Evolutionary conservation across 495 filamentous ascomycete species (phyloP), one percentile per base, ranked within the genome.

Genomic region (Penicillium manginii): DNA sequence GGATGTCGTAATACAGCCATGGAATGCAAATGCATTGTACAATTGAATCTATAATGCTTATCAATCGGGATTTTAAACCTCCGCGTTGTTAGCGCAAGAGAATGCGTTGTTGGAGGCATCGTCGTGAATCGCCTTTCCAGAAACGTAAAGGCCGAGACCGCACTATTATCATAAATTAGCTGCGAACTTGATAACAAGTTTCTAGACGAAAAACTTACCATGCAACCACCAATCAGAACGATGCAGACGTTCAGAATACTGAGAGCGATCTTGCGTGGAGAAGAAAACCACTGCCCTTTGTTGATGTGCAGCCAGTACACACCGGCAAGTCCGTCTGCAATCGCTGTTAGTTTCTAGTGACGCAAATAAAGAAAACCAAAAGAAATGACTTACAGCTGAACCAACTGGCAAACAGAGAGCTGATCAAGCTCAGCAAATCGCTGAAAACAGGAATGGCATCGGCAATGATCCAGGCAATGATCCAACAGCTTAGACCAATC

Each of bases 401-500:
- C 74, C 70, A 74, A 52, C 55, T 66, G 15, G 69, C 71, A 35
- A 74, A 74, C 1, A 74, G 55, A 1, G 68, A 68, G 56, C 69
- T 63, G 21, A 82, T 76, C 55, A 84, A 54, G 50, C 76, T 76
- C 31, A 91, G 70, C 48, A 92, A 65, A 40, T 86, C 79, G 59
- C 80, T 84, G 74, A 91, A 92, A 58, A 88, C 84, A 0, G 89
- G 90, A 37, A 92, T 88, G 14, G 86, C 83, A 59, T 87, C 83
- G 26, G 88, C 88, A 63, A 92, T 87, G 33, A 91, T 68, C 84
- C 86, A 91, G 7, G 87, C 85, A 21, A 89, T 62, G 18, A 87
- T 51, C 71, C 88, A 91, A 54, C 88, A 76, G 40, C 62, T 54
- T 6, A 80, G 54, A 10, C 80, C 79, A 17, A 91, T 82, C 1